Base-by-base conservation (phyloP, 2,329 filamentous ascomycete species). In the Pseudogymnoascus sp. region DNA sequence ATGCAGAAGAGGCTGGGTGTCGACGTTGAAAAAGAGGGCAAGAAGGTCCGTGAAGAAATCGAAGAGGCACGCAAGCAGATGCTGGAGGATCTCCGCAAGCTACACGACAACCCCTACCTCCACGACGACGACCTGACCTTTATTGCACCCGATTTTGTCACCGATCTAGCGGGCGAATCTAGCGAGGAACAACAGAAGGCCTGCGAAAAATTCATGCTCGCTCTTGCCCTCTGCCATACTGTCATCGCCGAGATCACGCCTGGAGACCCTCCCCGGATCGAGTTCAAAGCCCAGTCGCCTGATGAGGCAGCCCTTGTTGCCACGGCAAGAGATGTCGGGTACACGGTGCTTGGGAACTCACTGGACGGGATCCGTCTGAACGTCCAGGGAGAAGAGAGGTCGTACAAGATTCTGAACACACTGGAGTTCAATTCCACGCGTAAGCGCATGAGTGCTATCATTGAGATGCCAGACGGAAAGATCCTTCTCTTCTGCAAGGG, bases 391-490 rank as follows among this genome's bases (percentile, higher is more conserved):
- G 83, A 92, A 69, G 92, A 97, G 67, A 83, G 85, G 54, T 85
- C 88, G 64, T 99, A 94, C 72, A 87, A 86, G 14, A 88, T 99
- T 30, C 82, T 99, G 50, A 97, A 96, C 74, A 96, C 89, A 1
- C 87, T 99, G 35, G 94, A 99, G 72, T 99, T 99, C 79, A 97
- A 97, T 73, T 97, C 93, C 0, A 92, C 88, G 39, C 85, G 94
- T 70, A 99, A 99, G 77, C 86, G 94, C 67, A 99, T 99, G 94
- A 97, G 92, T 74, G 90, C 92, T 1, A 97, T 99, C 67, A 86
- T 99, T 58, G 85, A 89, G 62, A 96, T 97, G 92, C 93, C 94
- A 0, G 86, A 97, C 73, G 88, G 89, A 39, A 87, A 82, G 62
- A 97, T 99, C 64, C 81, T 93, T 60, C 81, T 99, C 1, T 96